Base-by-base conservation (phyloP, 192 early-diverging fungal genomes). In the Backusella tuberculispora region DNA sequence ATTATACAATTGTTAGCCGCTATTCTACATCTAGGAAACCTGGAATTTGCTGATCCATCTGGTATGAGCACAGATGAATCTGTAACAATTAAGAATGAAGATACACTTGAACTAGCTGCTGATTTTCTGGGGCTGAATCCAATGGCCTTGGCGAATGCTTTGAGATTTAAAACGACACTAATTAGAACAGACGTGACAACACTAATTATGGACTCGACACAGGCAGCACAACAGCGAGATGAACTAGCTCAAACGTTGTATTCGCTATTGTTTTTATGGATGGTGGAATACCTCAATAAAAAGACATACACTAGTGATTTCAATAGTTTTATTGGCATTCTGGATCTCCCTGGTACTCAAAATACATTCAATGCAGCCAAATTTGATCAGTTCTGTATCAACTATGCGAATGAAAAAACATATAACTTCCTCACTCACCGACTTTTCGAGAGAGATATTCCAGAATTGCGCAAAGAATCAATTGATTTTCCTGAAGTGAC, bases 201-300 rank as follows among this genome's bases (percentile, higher is more conserved):
- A 12, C 91, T 95, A 9, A 93, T 96, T 53, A 81, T 99, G 65
- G 92, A 95, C 76, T 85, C 88, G 7, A 86, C 88, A 19, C 90
- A 89, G 17, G 96, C 97, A 0, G 67, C 73, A 9, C 78, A 83
- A 17, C 96, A 97, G 77, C 89, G 96, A 29, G 95, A 99, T 72
- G 79, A 85, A 2, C 83, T 99, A 3, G 93, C 93, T 0, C 84
- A 86, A 63, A 83, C 90, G 6, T 87, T 99, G 17, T 99, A 97
- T 80, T 90, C 90, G 19, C 85, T 97, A 15, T 71, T 97, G 8
- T 95, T 96, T 81, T 87, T 87, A 17, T 98, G 95, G 91, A 74
- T 99, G 12, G 86, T 96, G 15, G 96, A 97, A 77, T 90, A 91
- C 72, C 89, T 97, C 77, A 99, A 99, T 85, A 82, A 83, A 13